Conservation (phyloP, 768 basidiomycete genomes). For the Pleurotus citrinopileatus region DNA sequence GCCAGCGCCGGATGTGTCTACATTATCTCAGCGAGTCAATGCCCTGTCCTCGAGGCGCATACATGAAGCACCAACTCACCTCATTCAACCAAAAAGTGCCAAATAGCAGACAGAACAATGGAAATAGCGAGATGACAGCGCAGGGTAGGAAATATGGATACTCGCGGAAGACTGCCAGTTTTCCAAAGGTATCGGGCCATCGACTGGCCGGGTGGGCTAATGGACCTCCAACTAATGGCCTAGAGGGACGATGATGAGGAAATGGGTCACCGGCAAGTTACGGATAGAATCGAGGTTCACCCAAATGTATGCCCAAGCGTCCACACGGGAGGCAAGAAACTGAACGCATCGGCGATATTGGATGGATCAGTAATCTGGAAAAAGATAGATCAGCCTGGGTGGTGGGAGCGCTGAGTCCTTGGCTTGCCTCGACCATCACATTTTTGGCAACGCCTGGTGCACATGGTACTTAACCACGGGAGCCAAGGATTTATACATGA, state of each 20-base stretch:
- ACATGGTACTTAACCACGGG: background rate
- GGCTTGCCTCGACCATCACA: constrained; percentile 28
- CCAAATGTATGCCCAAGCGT: constrained; percentile 22
- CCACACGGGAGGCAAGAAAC: constrained; percentile 26
- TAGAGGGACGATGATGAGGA: too few relatives aligned
- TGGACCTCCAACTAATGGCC: constrained; percentile 28
- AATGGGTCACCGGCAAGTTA: too few relatives aligned
- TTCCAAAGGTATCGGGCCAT: constrained; percentile 27
- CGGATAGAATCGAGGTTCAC: too few relatives aligned
- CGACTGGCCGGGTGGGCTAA: constrained; percentile 28
- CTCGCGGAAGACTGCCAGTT: constrained; percentile 23
- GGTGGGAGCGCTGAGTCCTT: background rate
- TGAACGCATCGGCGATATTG: constrained; percentile 25
- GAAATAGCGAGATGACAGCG: background rate
- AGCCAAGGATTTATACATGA: background rate
- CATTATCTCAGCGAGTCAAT: too few relatives aligned
- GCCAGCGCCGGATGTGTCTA: too few relatives aligned
- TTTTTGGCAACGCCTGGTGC: constrained; percentile 23
- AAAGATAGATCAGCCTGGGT: background rate
- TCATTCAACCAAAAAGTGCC: constrained; percentile 25
- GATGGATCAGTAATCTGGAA: constrained; percentile 24
- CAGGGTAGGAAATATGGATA: constrained; percentile 35
- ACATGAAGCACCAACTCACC: constrained; percentile 15
- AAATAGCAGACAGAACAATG: constrained; percentile 15
- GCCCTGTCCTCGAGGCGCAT: background rate